A percentile compares a stretch with the other conserved stretches of the same genome.
These are phyloP conservation scores for Phytophthora fragariae DNA, from an alignment of 352 stramenopile species.

Conservation along the genomic window DNA sequence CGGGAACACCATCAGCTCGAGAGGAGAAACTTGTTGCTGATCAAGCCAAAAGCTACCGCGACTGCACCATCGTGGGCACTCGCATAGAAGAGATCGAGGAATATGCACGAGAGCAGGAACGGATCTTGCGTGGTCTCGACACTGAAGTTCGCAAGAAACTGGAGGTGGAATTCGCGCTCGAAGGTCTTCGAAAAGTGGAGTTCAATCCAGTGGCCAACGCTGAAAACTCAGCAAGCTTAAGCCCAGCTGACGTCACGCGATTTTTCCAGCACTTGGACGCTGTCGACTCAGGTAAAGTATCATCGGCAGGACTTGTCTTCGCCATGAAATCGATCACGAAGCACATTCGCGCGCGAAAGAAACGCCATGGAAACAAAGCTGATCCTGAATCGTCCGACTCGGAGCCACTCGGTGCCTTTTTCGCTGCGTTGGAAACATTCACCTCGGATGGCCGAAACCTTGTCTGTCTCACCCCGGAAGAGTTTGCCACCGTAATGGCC, in stretches of 20 bases:
- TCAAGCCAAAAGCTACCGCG: slow-evolving; percentile 36
- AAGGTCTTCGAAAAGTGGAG: not conserved
- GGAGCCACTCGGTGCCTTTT: slow-evolving; percentile 27
- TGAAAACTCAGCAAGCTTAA: slow-evolving; percentile 5
- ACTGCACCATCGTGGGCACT: slow-evolving; percentile 47
- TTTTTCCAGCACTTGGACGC: slow-evolving; percentile 67
- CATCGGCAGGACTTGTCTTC: slow-evolving; percentile 38
- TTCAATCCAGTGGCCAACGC: not conserved
- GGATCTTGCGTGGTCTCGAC: slow-evolving; percentile 9
- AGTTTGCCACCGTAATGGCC: slow-evolving; percentile 50
- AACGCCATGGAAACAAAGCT: not conserved
- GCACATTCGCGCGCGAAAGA: slow-evolving; percentile 39
- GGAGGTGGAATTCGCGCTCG: not conserved
- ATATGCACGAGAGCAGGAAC: slow-evolving; percentile 33
- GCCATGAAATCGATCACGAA: slow-evolving; percentile 54
- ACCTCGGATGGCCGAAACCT: slow-evolving; percentile 23
- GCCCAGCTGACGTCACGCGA: slow-evolving; percentile 22
- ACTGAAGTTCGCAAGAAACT: slow-evolving; percentile 26
- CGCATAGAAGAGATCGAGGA: slow-evolving; percentile 58
- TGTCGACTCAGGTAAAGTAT: slow-evolving; percentile 61
- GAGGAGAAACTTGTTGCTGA: slow-evolving; percentile 42
- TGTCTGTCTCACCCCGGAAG: slow-evolving; percentile 27
- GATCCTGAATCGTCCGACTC: not conserved
- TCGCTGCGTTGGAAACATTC: slow-evolving; percentile 25
- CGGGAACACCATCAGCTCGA: slow-evolving; percentile 23